Conservation (phyloP, 108 stramenopile species). For the Nannochloropsis salina region DNA sequence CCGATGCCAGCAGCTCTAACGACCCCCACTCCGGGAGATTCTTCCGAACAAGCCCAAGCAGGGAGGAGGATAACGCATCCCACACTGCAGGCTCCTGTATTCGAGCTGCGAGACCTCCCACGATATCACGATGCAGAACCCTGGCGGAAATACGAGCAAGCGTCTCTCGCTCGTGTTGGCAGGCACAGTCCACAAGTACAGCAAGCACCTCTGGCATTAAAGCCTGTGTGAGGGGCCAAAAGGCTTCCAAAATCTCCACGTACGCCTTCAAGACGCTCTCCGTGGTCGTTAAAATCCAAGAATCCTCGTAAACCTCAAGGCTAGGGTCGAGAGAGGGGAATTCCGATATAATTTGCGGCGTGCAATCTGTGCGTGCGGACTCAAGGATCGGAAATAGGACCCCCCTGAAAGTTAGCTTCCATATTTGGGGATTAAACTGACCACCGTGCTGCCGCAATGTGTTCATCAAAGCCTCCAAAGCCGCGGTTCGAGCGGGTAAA, state of each 20-base stretch:
- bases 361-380: slow-evolving; percentile 47
- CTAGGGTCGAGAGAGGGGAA: slow-evolving; percentile 37
- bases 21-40: slow-evolving; percentile 16
- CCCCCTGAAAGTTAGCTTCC: slow-evolving; percentile 55
- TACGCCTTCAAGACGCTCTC: background rate
- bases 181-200: background rate
- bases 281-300: slow-evolving; percentile 13
- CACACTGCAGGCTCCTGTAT: background rate
- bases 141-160: background rate
- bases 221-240: background rate
- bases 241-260: background rate
- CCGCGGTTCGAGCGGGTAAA: slow-evolving; percentile 52
- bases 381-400: slow-evolving; percentile 57
- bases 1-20: background rate
- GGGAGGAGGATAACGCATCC: background rate
- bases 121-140: background rate
- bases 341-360: slow-evolving; percentile 33
- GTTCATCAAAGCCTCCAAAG: slow-evolving; percentile 38
- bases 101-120: background rate
- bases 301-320: background rate
- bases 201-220: background rate
- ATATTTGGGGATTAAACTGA: slow-evolving; percentile 47
- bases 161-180: background rate
- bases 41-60: background rate
- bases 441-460: slow-evolving; percentile 45